A percentile compares a stretch with the other conserved stretches of the same genome.
These are phyloP conservation scores for Fusarium begoniae DNA, from an alignment of 2,329 filamentous ascomycete genomes.

Conservation along the genomic window DNA sequence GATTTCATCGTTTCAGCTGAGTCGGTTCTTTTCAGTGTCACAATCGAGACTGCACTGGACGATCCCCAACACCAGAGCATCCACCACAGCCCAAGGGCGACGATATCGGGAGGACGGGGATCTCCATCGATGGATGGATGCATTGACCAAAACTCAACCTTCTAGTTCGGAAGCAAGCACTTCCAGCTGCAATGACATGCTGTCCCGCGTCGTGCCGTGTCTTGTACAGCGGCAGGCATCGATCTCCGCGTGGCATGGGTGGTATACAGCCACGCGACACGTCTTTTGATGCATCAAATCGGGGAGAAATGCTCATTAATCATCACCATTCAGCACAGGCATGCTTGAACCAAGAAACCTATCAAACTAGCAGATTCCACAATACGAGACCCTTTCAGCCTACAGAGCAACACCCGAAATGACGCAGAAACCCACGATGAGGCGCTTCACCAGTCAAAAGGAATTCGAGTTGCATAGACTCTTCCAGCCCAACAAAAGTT, in stretches of 20 bases:
- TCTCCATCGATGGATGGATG: slow-evolving; percentile 1
- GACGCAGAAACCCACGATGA: slow-evolving; percentile 15
- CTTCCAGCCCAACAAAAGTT: slow-evolving; percentile 20
- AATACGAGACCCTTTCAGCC: not conserved
- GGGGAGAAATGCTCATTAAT: not conserved
- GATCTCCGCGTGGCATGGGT: not conserved
- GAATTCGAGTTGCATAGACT: slow-evolving; percentile 11
- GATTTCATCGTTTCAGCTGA: slow-evolving; percentile 35
- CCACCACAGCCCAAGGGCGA: not conserved
- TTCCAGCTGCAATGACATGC: slow-evolving; percentile 16
- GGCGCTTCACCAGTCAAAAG: not conserved
- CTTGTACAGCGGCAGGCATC: slow-evolving; percentile 2
- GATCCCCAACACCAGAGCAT: slow-evolving; percentile 12
- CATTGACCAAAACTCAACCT: not conserved
- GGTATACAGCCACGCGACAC: slow-evolving; percentile 1
- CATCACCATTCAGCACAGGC: not conserved
- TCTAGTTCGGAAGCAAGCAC: not conserved
- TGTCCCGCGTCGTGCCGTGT: slow-evolving; percentile 3
- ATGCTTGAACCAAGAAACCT: not conserved
- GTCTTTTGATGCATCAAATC: not conserved
- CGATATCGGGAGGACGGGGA: slow-evolving; percentile 1
- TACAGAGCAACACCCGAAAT: slow-evolving; percentile 2
- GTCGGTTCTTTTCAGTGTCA: slow-evolving; percentile 26
- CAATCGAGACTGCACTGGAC: slow-evolving; percentile 15
- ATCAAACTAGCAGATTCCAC: not conserved